Base-by-base conservation (phyloP, 768 basidiomycete genomes). In the Lentinula raphanica region DNA sequence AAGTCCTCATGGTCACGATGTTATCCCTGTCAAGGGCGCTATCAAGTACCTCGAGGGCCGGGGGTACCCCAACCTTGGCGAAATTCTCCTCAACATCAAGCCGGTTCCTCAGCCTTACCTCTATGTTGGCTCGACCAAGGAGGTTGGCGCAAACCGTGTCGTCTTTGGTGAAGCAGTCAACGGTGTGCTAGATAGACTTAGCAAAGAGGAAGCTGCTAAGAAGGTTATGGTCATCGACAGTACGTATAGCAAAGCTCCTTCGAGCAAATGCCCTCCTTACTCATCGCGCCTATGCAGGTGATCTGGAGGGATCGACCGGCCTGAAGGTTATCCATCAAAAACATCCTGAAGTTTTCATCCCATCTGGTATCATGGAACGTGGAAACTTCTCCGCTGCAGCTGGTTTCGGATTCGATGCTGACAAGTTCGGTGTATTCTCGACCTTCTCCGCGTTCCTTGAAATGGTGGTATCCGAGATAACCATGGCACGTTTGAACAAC, bases 401-500 rank as follows among this genome's bases (percentile, higher is more conserved):
- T 23, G 92, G 92, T 12, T 94, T 94, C 67, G 92, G 92, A 40
- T 93, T 92, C 66, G 87, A 85, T 36, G 70, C 79, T 23, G 80
- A 92, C 65, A 92, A 92, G 71, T 89, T 87, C 59, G 92, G 92
- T 60, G 89, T 92, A 57, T 92, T 92, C 76, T 91, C 90, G 25
- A 94, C 92, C 3, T 94, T 94, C 75, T 90, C 88, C 49, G 92
- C 92, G 3, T 94, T 94, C 79, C 78, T 92, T 58, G 92, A 94
- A 80, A 94, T 94, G 92, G 77, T 90, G 49, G 71, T 94, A 55
- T 92, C 90, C 4, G 92, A 94, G 70, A 74, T 93, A 53, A 94
- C 92, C 11, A 94, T 94, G 92, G 92, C 92, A n/a, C 83, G 92
- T 54, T 71, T 94, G 69, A 94, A 94, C 71, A 79, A 88, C 64